These are phyloP conservation scores for Sclerotiophoma versabilis DNA, from an alignment of 2,329 filamentous ascomycete species.

Conservation along the genomic window DNA sequence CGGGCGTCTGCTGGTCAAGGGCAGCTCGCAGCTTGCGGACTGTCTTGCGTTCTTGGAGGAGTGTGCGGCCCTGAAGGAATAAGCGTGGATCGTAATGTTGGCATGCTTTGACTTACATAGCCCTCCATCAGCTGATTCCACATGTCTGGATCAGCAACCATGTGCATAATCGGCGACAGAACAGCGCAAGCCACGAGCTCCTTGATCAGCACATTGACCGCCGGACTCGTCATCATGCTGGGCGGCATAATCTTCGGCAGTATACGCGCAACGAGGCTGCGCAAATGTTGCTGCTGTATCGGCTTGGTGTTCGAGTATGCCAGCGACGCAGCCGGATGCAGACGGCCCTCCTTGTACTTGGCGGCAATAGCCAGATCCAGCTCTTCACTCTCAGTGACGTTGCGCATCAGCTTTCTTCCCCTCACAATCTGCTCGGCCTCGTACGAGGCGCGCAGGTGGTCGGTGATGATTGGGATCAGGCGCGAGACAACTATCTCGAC, in stretches of 20 bases:
- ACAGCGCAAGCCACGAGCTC: constrained; percentile 96
- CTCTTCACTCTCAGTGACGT: constrained; percentile 95
- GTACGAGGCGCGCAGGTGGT: constrained; percentile 88
- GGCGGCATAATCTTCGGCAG: constrained; percentile 78
- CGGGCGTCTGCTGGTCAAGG: constrained; percentile 89
- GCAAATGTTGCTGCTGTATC: constrained; percentile 87
- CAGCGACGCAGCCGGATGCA: constrained; percentile 85
- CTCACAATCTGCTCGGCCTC: constrained; percentile 87
- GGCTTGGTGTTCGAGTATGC: constrained; percentile 84
- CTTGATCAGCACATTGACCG: constrained; percentile 80
- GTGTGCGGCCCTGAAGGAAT: constrained; percentile 68
- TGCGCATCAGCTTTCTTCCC: constrained; percentile 85
- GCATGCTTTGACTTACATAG: constrained; percentile 57
- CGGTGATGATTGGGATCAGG: constrained; percentile 85
- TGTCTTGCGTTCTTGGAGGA: constrained; percentile 94
- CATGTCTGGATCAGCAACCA: constrained; percentile 89
- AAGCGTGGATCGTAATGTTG: neutral
- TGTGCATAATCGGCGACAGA: constrained; percentile 78
- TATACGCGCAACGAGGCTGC: constrained; percentile 74
- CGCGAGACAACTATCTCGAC: constrained; percentile 83
- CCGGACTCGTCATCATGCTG: constrained; percentile 77
- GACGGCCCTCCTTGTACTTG: constrained; percentile 86
- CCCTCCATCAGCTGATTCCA: constrained; percentile 98
- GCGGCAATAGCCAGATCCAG: constrained; percentile 93
- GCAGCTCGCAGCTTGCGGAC: constrained; percentile 91